These are phyloP conservation scores for Vitis hybrid DNA, from an alignment of 177 flowering plant genomes.

Conservation along the genomic window DNA sequence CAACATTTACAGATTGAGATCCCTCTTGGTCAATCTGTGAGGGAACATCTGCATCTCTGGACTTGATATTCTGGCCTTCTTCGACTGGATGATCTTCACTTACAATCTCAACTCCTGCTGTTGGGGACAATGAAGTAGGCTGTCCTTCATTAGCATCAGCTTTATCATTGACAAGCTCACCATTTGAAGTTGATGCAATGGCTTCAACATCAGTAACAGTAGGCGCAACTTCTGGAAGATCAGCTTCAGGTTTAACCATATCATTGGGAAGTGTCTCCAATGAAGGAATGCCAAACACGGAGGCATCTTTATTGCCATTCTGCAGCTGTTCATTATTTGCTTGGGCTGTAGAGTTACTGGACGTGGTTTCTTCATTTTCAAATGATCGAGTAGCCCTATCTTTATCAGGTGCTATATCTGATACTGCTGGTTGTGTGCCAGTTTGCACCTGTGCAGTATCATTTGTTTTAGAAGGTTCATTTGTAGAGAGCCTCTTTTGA, in stretches of 20 bases:
- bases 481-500: slow-evolving; percentile 36
- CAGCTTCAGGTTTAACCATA: slow-evolving; percentile 29
- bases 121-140: slow-evolving; percentile 22
- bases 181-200: slow-evolving; percentile 34
- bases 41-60: slow-evolving; percentile 33
- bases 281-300: slow-evolving; percentile 21
- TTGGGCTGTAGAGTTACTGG: slow-evolving; percentile 18
- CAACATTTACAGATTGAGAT: slow-evolving; percentile 31
- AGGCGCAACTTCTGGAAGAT: slow-evolving; percentile 27
- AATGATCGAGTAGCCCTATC: slow-evolving; percentile 18
- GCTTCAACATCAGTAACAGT: slow-evolving; percentile 24
- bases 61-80: slow-evolving; percentile 24
- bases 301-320: slow-evolving; percentile 29
- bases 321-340: slow-evolving; percentile 27
- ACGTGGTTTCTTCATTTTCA: slow-evolving; percentile 28
- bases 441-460: slow-evolving; percentile 31
- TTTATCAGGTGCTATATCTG: slow-evolving; percentile 33
- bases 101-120: slow-evolving; percentile 30
- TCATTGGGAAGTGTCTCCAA: slow-evolving; percentile 28
- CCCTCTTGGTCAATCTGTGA: slow-evolving; percentile 34
- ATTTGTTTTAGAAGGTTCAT: slow-evolving; percentile 32
- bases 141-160: slow-evolving; percentile 27
- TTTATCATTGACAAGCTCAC: slow-evolving; percentile 34
- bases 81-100: slow-evolving; percentile 35
- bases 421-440: slow-evolving; percentile 24